phyloP scores from a whole-genome alignment of 352 stramenopile genomes.

The Globisporangium mamillatum region DNA sequence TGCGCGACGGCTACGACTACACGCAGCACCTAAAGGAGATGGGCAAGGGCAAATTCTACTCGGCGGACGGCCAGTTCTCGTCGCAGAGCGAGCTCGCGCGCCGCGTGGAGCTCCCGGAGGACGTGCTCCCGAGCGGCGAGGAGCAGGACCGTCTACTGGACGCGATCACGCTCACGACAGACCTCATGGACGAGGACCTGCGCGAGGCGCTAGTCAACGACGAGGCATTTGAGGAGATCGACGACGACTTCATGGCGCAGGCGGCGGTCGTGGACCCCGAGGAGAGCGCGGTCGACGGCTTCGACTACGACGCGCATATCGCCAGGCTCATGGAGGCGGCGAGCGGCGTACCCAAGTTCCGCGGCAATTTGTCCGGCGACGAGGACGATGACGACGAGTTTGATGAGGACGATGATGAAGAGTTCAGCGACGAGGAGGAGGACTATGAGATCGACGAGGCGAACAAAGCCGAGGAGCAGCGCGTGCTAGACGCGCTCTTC shows the following conservation, averaged over 20 bases:
- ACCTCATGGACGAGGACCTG: conserved; percentile 87
- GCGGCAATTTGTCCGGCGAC: conserved; percentile 66
- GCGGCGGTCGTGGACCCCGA: conserved; percentile 47
- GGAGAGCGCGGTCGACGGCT: conserved; percentile 46
- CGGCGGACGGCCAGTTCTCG: conserved; percentile 65
- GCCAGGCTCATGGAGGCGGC: conserved; percentile 89
- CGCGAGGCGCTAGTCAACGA: conserved; percentile 83
- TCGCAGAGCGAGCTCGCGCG: conserved; percentile 52
- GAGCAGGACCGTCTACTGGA: conserved; percentile 82
- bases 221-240: conserved; percentile 82
- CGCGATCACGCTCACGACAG: conserved; percentile 78
- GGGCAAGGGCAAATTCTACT: conserved; percentile 83
- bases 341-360: conserved; percentile 64
- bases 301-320: conserved; percentile 94
- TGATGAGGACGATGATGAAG: conserved; percentile 59
- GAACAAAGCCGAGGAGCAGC: conserved; percentile 70
- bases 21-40: conserved; percentile 91
- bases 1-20: conserved; percentile 93
- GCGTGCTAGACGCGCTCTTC: conserved; percentile 87
- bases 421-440: conserved; percentile 74
- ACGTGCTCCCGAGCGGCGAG: conserved; percentile 62
- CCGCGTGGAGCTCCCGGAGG: conserved; percentile 57
- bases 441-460: conserved; percentile 37
- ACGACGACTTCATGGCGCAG: conserved; percentile 91
- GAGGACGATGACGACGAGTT: conserved; percentile 48